Percentiles rank a stretch among this genome's conserved stretches.
Conservation (phyloP, 305 asterid genomes). For the Andrographis paniculata region DNA sequence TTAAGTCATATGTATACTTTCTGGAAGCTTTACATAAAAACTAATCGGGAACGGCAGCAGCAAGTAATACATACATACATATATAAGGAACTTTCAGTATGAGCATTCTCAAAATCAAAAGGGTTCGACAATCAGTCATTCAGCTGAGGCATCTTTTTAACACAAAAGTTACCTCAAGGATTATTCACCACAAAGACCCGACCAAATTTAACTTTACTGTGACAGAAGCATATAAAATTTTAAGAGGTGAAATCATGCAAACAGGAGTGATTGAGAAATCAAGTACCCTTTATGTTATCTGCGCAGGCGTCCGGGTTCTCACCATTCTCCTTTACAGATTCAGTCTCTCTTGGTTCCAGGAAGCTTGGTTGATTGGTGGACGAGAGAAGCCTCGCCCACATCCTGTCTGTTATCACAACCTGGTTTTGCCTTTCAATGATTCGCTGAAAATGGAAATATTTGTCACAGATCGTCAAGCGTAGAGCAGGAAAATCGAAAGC, state of each 20-base stretch:
- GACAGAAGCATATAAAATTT: neutral
- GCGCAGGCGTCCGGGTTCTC: neutral
- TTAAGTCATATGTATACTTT: too few species aligned
- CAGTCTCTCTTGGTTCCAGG: conserved; percentile 25
- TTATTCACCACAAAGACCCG: neutral
- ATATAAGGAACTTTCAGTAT: too few species aligned
- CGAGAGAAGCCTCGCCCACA: conserved; percentile 78
- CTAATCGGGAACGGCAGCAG: too few species aligned
- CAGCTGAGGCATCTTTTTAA: too few species aligned
- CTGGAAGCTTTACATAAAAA: too few species aligned
- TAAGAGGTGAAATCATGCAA: neutral
- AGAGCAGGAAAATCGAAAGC: too few species aligned
- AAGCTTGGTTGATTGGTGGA: conserved; percentile 70
- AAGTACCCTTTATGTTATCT: neutral
- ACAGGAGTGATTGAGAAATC: neutral
- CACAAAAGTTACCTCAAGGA: neutral
- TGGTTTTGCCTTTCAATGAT: conserved; percentile 43
- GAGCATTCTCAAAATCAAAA: too few species aligned
- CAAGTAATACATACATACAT: too few species aligned
- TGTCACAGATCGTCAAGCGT: too few species aligned
- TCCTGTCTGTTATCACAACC: conserved; percentile 65
- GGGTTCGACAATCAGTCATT: too few species aligned
- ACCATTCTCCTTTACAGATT: neutral
- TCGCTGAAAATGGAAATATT: conserved; percentile 33
- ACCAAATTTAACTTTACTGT: neutral